Conservation (phyloP, 192 early-diverging fungal species). For the Dissophora ornata region DNA sequence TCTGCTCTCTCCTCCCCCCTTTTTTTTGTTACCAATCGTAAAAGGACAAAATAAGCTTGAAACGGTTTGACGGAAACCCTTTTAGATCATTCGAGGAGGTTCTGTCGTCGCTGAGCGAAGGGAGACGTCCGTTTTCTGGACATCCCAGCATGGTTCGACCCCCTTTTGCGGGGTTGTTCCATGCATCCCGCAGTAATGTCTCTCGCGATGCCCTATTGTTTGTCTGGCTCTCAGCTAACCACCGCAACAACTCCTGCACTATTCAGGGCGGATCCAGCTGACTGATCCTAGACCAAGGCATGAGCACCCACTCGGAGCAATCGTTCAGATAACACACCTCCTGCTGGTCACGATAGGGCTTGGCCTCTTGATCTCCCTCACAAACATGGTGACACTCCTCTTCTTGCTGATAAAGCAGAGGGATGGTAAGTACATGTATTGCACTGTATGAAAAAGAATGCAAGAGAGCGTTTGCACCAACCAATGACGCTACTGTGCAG, state of each 20-base stretch:
- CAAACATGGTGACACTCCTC: conserved; percentile 22
- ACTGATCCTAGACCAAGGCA: conserved; percentile 22
- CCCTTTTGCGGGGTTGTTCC: not conserved
- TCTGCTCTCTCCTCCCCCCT: not conserved
- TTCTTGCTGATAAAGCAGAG: conserved; percentile 26
- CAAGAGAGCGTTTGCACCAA: too few species aligned
- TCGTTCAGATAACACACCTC: conserved; percentile 8
- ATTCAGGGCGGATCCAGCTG: conserved; percentile 35
- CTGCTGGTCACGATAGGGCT: conserved; percentile 18
- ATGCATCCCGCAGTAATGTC: too few species aligned
- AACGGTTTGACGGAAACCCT: conserved; percentile 1
- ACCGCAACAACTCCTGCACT: too few species aligned
- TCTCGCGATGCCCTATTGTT: too few species aligned
- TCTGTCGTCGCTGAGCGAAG: too few species aligned
- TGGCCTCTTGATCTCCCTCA: conserved; percentile 28
- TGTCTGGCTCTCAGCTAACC: too few species aligned
- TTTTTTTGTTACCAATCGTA: not conserved
- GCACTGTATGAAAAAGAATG: not conserved
- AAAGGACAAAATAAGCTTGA: conserved; percentile 9
- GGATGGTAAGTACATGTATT: conserved; percentile 16
- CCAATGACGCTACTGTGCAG: not conserved
- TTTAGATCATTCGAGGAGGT: too few species aligned
- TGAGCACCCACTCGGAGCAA: conserved; percentile 14
- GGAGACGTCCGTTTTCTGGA: not conserved
- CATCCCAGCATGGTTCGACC: not conserved